phyloP scores from a whole-genome alignment of 805 yeast species.

The Ogataea pignaliae region DNA sequence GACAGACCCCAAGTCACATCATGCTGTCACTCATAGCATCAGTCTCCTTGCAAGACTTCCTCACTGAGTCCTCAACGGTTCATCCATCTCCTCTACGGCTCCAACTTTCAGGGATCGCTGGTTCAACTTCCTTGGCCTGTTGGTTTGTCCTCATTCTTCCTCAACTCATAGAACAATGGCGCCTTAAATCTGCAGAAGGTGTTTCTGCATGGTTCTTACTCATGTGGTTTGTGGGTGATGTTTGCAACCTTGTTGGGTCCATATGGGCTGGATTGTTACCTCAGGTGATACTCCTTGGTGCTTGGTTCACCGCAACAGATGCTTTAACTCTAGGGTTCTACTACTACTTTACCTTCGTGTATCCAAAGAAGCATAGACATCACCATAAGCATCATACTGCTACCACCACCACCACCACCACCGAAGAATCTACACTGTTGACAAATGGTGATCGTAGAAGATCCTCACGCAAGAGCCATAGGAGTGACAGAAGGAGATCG shows the following conservation, averaged over 20 bases:
- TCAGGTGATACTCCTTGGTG: conserved; percentile 62
- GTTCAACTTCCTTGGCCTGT: conserved; percentile 70
- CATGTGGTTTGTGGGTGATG: conserved; percentile 71
- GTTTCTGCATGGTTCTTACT: conserved; percentile 62
- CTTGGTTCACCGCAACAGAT: conserved; percentile 77
- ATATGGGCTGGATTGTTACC: conserved; percentile 68
- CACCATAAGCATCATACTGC: conserved; percentile 14
- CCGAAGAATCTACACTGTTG: conserved; percentile 33
- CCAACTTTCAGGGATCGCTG: conserved; percentile 57
- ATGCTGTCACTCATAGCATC: conserved; percentile 4
- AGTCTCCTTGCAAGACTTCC: conserved; percentile 1
- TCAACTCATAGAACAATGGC: conserved; percentile 78
- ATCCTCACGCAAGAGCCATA: conserved; percentile 10
- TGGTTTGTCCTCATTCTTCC: conserved; percentile 77
- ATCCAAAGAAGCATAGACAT: conserved; percentile 33
- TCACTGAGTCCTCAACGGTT: conserved; percentile 3
- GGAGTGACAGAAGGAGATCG: conserved; percentile 33
- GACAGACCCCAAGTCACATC: no score
- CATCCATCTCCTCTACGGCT: conserved; percentile 32
- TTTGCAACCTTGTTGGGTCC: conserved; percentile 63
- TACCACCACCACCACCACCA: neutral
- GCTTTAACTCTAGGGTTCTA: conserved; percentile 53
- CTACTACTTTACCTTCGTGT: conserved; percentile 54
- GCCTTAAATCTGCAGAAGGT: conserved; percentile 70
- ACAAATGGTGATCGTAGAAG: conserved; percentile 10